Conservation (phyloP, 2,329 filamentous ascomycete species). For the Diaporthe longicolla region DNA sequence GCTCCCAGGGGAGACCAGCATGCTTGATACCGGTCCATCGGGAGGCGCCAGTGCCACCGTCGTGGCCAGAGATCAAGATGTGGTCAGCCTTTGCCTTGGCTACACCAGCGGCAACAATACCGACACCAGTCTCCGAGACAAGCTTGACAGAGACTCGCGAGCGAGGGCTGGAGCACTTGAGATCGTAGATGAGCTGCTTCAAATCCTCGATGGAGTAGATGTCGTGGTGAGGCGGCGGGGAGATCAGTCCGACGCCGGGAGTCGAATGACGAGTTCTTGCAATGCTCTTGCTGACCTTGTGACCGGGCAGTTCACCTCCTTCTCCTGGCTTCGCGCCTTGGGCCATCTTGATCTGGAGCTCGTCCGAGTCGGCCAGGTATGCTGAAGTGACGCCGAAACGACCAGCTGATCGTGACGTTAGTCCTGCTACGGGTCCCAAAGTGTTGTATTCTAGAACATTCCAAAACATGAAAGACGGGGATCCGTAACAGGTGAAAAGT, state of each 20-base stretch:
- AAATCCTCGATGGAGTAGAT: conserved; percentile 99
- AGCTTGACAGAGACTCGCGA: conserved; percentile 96
- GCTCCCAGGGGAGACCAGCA: conserved; percentile 94
- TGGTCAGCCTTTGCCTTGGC: conserved; percentile 98
- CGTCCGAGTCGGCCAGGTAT: conserved; percentile 94
- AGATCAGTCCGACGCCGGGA: conserved; percentile 95
- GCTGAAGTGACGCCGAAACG: conserved; percentile 96
- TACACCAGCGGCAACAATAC: conserved; percentile 97
- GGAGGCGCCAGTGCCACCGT: conserved; percentile 96
- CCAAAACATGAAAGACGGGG: too few species aligned
- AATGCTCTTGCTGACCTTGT: conserved; percentile 96
- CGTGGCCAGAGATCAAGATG: conserved; percentile 96
- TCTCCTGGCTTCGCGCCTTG: conserved; percentile 98
- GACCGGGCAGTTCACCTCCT: conserved; percentile 95
- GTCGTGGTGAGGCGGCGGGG: conserved; percentile 95
- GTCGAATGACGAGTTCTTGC: conserved; percentile 96
- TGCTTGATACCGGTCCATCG: conserved; percentile 99
- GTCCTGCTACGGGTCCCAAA: too few species aligned
- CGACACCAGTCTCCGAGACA: conserved; percentile 96
- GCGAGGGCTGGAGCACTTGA: conserved; percentile 95
- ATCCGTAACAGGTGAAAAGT: too few species aligned
- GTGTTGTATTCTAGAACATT: too few species aligned
- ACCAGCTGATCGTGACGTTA: too few species aligned
- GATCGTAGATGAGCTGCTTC: conserved; percentile 97
- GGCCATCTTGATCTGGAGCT: conserved; percentile 99